These are phyloP conservation scores for Calocera cornea DNA, from an alignment of 768 basidiomycete species.

Conservation along the genomic window DNA sequence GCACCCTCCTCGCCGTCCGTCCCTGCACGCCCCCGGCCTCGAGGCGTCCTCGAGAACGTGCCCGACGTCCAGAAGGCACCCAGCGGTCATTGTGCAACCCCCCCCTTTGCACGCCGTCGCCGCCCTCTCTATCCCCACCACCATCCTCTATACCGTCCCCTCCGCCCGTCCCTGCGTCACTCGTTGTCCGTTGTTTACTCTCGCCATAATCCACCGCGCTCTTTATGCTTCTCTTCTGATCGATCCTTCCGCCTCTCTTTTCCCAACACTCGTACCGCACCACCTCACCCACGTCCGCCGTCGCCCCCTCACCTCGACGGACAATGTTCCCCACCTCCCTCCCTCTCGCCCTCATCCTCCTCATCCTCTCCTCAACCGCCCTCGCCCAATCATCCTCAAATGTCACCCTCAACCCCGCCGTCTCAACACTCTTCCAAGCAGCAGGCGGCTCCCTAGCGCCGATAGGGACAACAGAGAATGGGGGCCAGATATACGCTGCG, in stretches of 20 bases:
- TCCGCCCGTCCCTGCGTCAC: not conserved
- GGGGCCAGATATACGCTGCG: conserved; percentile 61
- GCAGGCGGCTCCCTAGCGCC: conserved; percentile 50
- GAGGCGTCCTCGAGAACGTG: not conserved
- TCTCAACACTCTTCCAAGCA: conserved; percentile 54
- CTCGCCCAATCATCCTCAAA: not conserved
- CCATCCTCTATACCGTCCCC: not conserved
- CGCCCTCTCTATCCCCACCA: not conserved
- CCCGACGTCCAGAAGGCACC: not conserved
- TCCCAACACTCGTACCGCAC: not conserved
- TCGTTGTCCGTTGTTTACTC: not conserved
- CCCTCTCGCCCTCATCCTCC: not conserved
- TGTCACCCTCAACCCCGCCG: conserved; percentile 51
- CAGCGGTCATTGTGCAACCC: not conserved
- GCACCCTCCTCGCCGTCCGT: not conserved
- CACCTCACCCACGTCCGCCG: not conserved
- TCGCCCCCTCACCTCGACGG: not conserved
- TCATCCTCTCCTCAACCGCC: not conserved
- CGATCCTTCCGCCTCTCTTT: not conserved
- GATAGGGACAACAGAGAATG: conserved; percentile 64
- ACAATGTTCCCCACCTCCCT: not conserved
- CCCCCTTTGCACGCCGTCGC: not conserved
- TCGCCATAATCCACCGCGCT: not conserved
- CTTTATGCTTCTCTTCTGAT: not conserved
- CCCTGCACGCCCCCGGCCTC: not conserved